phyloP scores from a whole-genome alignment of 1,284 basidiomycete genomes.

The Anthracocystis walkeri region DNA sequence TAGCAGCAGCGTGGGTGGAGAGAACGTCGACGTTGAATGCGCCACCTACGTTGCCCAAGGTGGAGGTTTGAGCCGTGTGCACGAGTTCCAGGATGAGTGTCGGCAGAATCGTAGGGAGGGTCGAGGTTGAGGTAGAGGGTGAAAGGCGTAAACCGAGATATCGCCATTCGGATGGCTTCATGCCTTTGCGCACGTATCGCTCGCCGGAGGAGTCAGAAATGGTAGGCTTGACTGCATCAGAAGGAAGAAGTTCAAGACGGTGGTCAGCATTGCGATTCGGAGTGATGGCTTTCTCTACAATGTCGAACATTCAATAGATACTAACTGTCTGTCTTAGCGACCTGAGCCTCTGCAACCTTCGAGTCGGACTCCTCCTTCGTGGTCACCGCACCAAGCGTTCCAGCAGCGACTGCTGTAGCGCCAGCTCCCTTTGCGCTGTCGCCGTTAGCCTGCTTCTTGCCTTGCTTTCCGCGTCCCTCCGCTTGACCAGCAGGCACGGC shows the following conservation, averaged over 20 bases:
- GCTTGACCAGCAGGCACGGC: background rate
- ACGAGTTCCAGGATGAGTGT: constrained; percentile 30
- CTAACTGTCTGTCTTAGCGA: constrained; percentile 26
- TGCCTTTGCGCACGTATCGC: constrained; percentile 32
- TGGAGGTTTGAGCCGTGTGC: constrained; percentile 28
- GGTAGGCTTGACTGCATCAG: constrained; percentile 12
- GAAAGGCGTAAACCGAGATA: constrained; percentile 31
- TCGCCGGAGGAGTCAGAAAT: background rate
- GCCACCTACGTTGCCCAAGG: constrained; percentile 44
- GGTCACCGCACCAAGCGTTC: constrained; percentile 9
- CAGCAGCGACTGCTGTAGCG: constrained; percentile 9
- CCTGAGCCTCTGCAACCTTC: background rate
- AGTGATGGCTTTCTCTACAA: background rate
- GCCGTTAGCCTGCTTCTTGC: constrained; percentile 6
- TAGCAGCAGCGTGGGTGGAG: constrained; percentile 15
- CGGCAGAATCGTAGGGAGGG: constrained; percentile 11
- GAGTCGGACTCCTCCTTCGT: background rate
- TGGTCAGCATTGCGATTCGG: constrained; percentile 1
- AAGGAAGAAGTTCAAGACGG: background rate
- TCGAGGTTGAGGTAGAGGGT: background rate
- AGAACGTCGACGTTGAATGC: constrained; percentile 55
- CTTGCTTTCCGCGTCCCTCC: constrained; percentile 2
- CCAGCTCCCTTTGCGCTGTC: constrained; percentile 5
- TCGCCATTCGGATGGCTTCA: constrained; percentile 39
- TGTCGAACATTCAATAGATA: background rate